Base-by-base conservation (phyloP, 2,329 filamentous ascomycete genomes). In the Sodiomyces alkalinus region DNA sequence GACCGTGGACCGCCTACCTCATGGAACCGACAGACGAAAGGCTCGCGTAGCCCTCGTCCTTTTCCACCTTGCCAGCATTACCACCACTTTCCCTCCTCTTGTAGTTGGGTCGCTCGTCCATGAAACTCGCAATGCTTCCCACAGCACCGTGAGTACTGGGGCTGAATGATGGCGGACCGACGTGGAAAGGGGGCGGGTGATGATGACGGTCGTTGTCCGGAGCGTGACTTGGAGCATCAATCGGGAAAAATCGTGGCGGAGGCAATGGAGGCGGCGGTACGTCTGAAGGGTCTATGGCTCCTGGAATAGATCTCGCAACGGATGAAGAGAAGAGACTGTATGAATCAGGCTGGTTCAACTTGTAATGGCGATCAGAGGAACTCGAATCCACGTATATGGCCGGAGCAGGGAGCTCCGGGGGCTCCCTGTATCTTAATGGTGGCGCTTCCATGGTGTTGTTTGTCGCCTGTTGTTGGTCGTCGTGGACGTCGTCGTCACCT, bases 21-120 rank as follows among this genome's bases (percentile, higher is more conserved):
- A 32, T 40, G 4, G 33, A 40, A 23, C 35, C 31, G 22, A 46
- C 52, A 9, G 54, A 56, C 7, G 52, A 51, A 32, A 54, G 51
- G 38, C 56, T 60, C 11, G 53, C 46, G 34, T 61, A 61, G 5
- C 57, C 58, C 36, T 62, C 58, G 24, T 61, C 58, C 28, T 44
- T 42, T 12, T 47, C 45, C 26, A 29, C 27, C 22, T 32, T 44
- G 17, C 35, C 31, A 8, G 42, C 26, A 19, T 42, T 15, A 31
- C 38, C 40, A 22, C 27, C 38, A 11, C 38, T 42, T 26, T 45
- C 49, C 33, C 46, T 41, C 37, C 48, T 49, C 35, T 42, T 49
- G 25, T 49, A 47, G 26, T 41, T 42, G 3, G 47, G 42, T 17
- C 44, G 41, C 6, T 58, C 54, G 13, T 56, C 53, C 9, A 40